Base-by-base conservation (phyloP, 208 protist species). In the Balamuthia mandrillaris region DNA sequence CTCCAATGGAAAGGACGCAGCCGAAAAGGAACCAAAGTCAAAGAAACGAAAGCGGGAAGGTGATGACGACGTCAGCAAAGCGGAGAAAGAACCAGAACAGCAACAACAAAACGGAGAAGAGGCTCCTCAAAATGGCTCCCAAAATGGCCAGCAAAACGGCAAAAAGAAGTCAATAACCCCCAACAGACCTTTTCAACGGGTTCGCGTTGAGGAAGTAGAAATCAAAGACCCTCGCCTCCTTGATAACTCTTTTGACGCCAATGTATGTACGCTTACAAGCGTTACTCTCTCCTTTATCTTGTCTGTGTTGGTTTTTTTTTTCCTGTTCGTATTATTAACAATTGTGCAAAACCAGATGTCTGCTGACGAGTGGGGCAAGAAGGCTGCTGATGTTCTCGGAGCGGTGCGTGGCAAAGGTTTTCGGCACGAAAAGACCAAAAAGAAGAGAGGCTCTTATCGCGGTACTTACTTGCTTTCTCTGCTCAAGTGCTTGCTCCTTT, bases 391-490 rank as follows among this genome's bases (percentile, higher is more conserved):
- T 10, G 82, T 86, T 44, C 84, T 93, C 9, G 87, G 81, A 24
- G 12, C 65, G 9, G 78, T 77, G 0, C 81, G 85, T 18, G 91
- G 91, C 56, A 92, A 93, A 74, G 72, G 81, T 24, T 93, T 92
- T 83, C 85, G 88, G 33, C 87, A 90, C 66, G 91, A 92, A 70
- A 93, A 93, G 81, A 92, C 90, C 75, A 93, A 93, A 84, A 92
- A 92, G 81, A 93, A 92, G 86, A 68, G 90, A 31, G 91, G 91
- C 10, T 63, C 82, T 39, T 93, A 93, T 88, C 45, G 85, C 18
- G 91, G 91, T 65, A 65, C 58, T 54, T 54, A 24, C 14, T 18
- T 54, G 16, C 18, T 54, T 18, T 54, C 16, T 18, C 14, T 18
- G 14, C 18, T 14, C 18, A 14, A 24, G 58, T 65, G 24, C 24